Evolutionary conservation across 1,284 basidiomycete species (phyloP).

Genomic region (Phylloporus sp.): DNA sequence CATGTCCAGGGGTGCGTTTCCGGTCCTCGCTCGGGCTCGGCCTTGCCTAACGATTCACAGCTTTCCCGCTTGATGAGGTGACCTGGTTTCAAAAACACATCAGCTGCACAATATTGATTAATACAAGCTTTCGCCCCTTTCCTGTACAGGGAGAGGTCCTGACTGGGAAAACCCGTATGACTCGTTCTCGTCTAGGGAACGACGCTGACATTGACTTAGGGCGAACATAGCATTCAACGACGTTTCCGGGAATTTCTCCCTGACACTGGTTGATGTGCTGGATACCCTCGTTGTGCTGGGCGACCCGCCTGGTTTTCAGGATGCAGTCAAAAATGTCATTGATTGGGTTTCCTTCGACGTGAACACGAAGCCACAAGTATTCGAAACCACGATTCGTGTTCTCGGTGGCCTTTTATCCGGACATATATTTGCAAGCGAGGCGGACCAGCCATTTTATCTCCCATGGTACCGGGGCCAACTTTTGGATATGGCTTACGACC

Average conservation of each 20-base stretch:
- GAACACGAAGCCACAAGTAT: conserved; percentile 90
- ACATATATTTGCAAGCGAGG: conserved; percentile 77
- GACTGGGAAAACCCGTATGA: conserved; percentile 80
- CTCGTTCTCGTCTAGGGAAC: conserved; percentile 8
- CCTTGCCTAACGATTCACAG: conserved; percentile 41
- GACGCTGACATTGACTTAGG: conserved; percentile 41
- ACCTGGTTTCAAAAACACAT: conserved; percentile 16
- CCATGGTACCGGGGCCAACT: conserved; percentile 81
- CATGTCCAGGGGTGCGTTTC: conserved; percentile 69
- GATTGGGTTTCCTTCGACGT: conserved; percentile 84
- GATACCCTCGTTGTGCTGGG: conserved; percentile 82
- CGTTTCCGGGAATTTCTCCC: conserved; percentile 84
- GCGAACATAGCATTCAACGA: conserved; percentile 78
- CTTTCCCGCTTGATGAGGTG: conserved; percentile 85
- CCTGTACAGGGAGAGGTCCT: conserved; percentile 82
- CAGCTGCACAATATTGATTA: conserved; percentile 12
- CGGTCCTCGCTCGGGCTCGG: background rate
- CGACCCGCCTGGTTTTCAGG: conserved; percentile 74
- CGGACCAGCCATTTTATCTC: conserved; percentile 68
- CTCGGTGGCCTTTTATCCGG: conserved; percentile 88
- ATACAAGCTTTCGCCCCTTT: conserved; percentile 79
- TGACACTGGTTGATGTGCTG: conserved; percentile 82
- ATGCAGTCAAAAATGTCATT: conserved; percentile 75
- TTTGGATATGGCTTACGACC: conserved; percentile 79
- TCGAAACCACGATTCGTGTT: conserved; percentile 89